phyloP scores from a whole-genome alignment of 164 flowering plant genomes.

The Umbilicus rupestris region DNA sequence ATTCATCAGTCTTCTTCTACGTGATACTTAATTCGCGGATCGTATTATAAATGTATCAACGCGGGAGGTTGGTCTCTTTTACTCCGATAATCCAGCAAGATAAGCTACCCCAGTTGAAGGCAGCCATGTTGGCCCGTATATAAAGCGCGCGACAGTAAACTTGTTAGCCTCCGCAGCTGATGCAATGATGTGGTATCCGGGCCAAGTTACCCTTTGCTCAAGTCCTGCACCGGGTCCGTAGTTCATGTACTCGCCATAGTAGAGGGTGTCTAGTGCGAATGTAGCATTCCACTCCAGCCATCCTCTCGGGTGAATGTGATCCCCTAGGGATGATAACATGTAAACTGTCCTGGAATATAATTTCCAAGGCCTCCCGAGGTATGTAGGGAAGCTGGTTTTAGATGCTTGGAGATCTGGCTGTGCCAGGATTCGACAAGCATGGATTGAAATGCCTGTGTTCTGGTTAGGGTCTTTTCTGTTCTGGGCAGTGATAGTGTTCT shows the following conservation, averaged over 20 bases:
- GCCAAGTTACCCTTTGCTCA: slow-evolving; percentile 33
- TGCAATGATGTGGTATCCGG: slow-evolving; percentile 26
- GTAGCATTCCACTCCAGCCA: slow-evolving; percentile 45
- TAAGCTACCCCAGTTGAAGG: slow-evolving; percentile 9
- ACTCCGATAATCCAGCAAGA: slow-evolving; percentile 7
- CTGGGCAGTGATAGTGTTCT: slow-evolving; percentile 48
- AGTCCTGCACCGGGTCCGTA: slow-evolving; percentile 42
- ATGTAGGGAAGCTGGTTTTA: slow-evolving; percentile 26
- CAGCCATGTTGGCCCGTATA: slow-evolving; percentile 6
- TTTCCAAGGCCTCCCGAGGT: slow-evolving; percentile 48
- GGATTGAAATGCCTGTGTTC: slow-evolving; percentile 55
- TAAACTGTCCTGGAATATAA: slow-evolving; percentile 41
- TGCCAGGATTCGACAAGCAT: slow-evolving; percentile 33
- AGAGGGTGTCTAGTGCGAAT: slow-evolving; percentile 35
- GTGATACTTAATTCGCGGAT: not conserved
- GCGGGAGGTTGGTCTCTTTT: not conserved
- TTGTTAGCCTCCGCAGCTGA: slow-evolving; percentile 22
- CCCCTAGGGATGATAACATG: slow-evolving; percentile 28
- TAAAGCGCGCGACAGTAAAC: slow-evolving; percentile 24
- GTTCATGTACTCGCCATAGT: slow-evolving; percentile 43
- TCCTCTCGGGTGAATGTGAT: slow-evolving; percentile 33
- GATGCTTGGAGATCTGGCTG: slow-evolving; percentile 32
- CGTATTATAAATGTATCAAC: too few species aligned
- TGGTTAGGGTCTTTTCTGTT: slow-evolving; percentile 47
- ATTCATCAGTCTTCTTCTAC: not conserved